Evolutionary conservation across 495 filamentous ascomycete genomes (phyloP).

Genomic region (Trichoderma virens): DNA sequence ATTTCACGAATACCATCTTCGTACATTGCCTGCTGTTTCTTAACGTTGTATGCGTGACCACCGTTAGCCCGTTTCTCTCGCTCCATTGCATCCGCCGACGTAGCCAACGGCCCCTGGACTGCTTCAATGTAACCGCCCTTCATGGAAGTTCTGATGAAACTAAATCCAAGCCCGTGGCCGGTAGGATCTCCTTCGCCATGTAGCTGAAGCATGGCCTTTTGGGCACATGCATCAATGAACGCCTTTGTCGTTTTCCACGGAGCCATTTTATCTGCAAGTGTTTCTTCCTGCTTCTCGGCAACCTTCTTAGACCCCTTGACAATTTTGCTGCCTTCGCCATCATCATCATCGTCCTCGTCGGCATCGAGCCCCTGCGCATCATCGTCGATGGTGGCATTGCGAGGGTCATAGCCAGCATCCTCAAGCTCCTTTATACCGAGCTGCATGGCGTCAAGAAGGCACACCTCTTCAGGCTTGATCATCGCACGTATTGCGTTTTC

Average conservation of each 20-base stretch:
- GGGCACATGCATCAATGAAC: constrained; percentile 85
- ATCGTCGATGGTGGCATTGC: constrained; percentile 50
- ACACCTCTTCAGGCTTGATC: constrained; percentile 93
- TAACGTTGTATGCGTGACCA: constrained; percentile 95
- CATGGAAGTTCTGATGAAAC: constrained; percentile 95
- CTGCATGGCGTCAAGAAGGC: constrained; percentile 92
- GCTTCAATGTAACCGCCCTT: constrained; percentile 93
- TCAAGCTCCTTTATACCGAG: constrained; percentile 79
- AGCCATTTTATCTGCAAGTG: constrained; percentile 58
- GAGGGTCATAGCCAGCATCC: constrained; percentile 65
- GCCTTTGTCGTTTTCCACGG: constrained; percentile 94
- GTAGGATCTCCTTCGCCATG: constrained; percentile 96
- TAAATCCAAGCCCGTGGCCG: constrained; percentile 86
- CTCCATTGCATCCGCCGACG: constrained; percentile 59
- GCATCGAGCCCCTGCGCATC: constrained; percentile 22
- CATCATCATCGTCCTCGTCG: constrained; percentile 33
- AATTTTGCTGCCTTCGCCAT: constrained; percentile 37
- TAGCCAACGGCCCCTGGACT: constrained; percentile 80
- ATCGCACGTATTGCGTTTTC: constrained; percentile 68
- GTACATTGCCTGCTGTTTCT: constrained; percentile 80
- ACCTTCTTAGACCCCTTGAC: constrained; percentile 2
- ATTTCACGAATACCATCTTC: constrained; percentile 80
- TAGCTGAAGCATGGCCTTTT: constrained; percentile 93
- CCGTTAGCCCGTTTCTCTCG: constrained; percentile 78
- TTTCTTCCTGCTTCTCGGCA: constrained; percentile 55